Evolutionary conservation across 2,329 filamentous ascomycete genomes (phyloP), one percentile per base, ranked within the genome.

Genomic region (Penicillium sp.): DNA sequence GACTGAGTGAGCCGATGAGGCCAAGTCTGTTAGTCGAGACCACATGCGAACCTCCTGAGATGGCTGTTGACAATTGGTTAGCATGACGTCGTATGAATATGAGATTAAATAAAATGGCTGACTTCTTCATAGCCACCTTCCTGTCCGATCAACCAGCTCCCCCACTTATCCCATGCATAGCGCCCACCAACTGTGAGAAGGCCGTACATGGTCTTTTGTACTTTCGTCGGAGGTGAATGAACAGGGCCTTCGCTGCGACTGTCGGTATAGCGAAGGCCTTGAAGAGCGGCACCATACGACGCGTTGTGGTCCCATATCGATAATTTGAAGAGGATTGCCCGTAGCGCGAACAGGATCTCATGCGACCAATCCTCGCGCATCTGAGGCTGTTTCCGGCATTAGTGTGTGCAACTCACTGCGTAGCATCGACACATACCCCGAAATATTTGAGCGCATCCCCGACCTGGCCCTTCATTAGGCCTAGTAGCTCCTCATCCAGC

Each of bases 271-370:
- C 88, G 88, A 27, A 99, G 82, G 61, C 96, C 96, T 75, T 99
- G 95, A 49, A 99, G 80, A 35, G 91, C 88, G 11, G 95, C 95
- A 58, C 95, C 95, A 74, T 99, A 98, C 5, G 90, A 96, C 39
- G 95, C 91, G 73, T 96, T 88, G 73, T 97, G 91, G 74, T 98
- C 93, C 95, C 95, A 99, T 57, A 99, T 88, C 16, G 90, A 91
- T 60, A 99, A 84, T 76, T 99, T 99, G 81, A 97, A 99, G 8
- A 99, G 80, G 3, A 92, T 80, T 2, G 89, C 86, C 47, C 93
- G 84, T 55, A 99, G 80, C 0, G 81, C 84, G 27, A 97, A 82
- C 60, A 89, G 82, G 53, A 98, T 93, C 77, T 98, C 95, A 52
- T 90, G 82, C 14, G 87, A 87, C 87, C 91, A 97, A 68, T 96